Base-by-base conservation (phyloP, 2,329 filamentous ascomycete species). In the Macrophomina pseudophaseolina region DNA sequence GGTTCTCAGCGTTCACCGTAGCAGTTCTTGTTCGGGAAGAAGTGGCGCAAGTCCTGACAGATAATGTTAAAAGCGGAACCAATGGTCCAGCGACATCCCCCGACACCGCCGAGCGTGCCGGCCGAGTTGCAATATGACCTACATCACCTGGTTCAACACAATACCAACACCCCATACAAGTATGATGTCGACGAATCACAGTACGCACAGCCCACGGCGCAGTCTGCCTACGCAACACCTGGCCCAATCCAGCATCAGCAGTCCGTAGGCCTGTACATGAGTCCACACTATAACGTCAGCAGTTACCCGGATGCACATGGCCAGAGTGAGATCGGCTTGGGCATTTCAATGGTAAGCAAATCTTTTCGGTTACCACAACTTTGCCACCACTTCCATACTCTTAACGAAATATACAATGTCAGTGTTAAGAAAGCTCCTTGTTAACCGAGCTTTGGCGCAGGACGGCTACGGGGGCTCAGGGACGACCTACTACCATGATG, bases 101-200 rank as follows among this genome's bases (percentile, higher is more conserved):
- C 76, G 14, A 79, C 76, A 33, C 77, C 77, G 65, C 77, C 77
- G 38, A 73, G 69, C 68, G 69, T 70, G 62, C 71, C 71, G 54
- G 67, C 68, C 33, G 74, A 79, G 16, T 72, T 75, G 35, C 75
- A 76, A 32, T 76, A 77, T 62, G 76, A 76, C 54, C 73, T 82
- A 38, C 76, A 78, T 49, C 79, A 79, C 64, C 71, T 83, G 68
- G 79, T 78, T 53, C 76, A 79, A 71, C 81, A 81, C 73, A 82
- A 80, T 70, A 75, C 76, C 66, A 75, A 73, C 62, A 62, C 73
- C 73, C 35, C 74, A 72, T 48, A 78, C 59, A 67, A 79, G 30
- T 78, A 79, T 64, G 75, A 79, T 64, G 63, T 68, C 12, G 74
- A 73, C 68, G 74, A 72, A 32, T 68, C 74, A 46, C 56, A 35